Evolutionary conservation across 371 early-diverging fungal genomes (phyloP).

Genomic region (Rhizopus arrhizus): DNA sequence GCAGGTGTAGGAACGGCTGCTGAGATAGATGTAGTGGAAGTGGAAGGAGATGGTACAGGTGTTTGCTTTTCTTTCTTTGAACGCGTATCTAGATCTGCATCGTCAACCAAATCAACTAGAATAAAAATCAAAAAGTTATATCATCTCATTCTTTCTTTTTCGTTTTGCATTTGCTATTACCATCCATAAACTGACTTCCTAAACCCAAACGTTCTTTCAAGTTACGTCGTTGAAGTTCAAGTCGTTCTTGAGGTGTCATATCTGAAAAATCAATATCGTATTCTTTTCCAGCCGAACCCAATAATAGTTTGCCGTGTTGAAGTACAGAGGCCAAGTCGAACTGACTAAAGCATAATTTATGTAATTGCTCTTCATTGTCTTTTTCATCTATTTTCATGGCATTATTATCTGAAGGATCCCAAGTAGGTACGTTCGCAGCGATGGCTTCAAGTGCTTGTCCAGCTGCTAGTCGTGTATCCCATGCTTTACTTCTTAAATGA

Average conservation of each 20-base stretch:
- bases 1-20: constrained; percentile 43
- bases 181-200: constrained; percentile 87
- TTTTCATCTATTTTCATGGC: constrained; percentile 17
- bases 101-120: constrained; percentile 74
- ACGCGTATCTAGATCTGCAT: constrained; percentile 58
- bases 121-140: constrained; percentile 2
- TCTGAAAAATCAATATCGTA: constrained; percentile 84
- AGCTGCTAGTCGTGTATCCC: constrained; percentile 97
- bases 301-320: constrained; percentile 76
- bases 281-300: constrained; percentile 90
- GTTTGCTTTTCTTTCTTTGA: constrained; percentile 26
- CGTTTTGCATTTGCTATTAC: constrained; percentile 38
- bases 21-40: constrained; percentile 24
- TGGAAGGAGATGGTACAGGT: constrained; percentile 38
- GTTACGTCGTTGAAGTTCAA: constrained; percentile 81
- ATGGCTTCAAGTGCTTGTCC: constrained; percentile 91
- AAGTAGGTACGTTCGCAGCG: constrained; percentile 81
- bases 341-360: constrained; percentile 71
- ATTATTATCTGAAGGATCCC: constrained; percentile 63
- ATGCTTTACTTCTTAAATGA: constrained; percentile 83
- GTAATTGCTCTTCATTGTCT: constrained; percentile 31
- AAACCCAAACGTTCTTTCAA: constrained; percentile 86
- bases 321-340: constrained; percentile 86
- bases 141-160: not conserved
- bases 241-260: constrained; percentile 83